Evolutionary conservation across 495 filamentous ascomycete genomes (phyloP).

Genomic region (Pseudoneurospora amorphoporcata): DNA sequence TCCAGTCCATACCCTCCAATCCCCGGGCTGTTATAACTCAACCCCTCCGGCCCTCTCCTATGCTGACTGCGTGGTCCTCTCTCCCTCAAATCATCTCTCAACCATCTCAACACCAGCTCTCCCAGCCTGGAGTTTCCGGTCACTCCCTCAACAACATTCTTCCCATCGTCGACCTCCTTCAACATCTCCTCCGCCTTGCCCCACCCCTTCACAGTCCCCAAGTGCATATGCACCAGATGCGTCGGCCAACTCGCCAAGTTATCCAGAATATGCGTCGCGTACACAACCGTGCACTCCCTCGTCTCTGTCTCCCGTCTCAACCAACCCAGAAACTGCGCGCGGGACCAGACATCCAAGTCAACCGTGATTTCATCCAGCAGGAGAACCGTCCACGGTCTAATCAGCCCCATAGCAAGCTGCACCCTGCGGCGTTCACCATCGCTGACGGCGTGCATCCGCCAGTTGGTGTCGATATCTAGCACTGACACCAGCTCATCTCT

Average conservation of each 20-base stretch:
- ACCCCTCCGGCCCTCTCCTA: slow-evolving; percentile 50
- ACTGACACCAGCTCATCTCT: slow-evolving; percentile 79
- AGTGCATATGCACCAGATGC: slow-evolving; percentile 88
- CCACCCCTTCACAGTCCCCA: slow-evolving; percentile 77
- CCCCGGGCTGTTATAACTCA: slow-evolving; percentile 59
- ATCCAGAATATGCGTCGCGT: slow-evolving; percentile 95
- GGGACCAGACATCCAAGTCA: slow-evolving; percentile 78
- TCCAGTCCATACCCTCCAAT: slow-evolving; percentile 78
- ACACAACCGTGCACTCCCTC: slow-evolving; percentile 81
- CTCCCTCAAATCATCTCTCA: slow-evolving; percentile 70
- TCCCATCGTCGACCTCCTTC: slow-evolving; percentile 15
- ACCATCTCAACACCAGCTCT: slow-evolving; percentile 77
- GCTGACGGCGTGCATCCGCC: slow-evolving; percentile 90
- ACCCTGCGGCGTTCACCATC: slow-evolving; percentile 89
- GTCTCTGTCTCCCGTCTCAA: slow-evolving; percentile 76
- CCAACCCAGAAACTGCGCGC: slow-evolving; percentile 78
- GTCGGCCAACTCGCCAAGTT: slow-evolving; percentile 88
- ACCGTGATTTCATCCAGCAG: slow-evolving; percentile 97
- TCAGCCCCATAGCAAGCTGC: slow-evolving; percentile 89
- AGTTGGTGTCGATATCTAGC: slow-evolving; percentile 81
- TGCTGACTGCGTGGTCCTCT: slow-evolving; percentile 63
- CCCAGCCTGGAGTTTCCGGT: slow-evolving; percentile 67
- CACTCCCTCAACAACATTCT: slow-evolving; percentile 33
- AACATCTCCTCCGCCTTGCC: slow-evolving; percentile 52
- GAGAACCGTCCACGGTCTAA: slow-evolving; percentile 86